Evolutionary conservation across 306 rosid genomes (phyloP).

Genomic region (Oxytropis ochrocephala): DNA sequence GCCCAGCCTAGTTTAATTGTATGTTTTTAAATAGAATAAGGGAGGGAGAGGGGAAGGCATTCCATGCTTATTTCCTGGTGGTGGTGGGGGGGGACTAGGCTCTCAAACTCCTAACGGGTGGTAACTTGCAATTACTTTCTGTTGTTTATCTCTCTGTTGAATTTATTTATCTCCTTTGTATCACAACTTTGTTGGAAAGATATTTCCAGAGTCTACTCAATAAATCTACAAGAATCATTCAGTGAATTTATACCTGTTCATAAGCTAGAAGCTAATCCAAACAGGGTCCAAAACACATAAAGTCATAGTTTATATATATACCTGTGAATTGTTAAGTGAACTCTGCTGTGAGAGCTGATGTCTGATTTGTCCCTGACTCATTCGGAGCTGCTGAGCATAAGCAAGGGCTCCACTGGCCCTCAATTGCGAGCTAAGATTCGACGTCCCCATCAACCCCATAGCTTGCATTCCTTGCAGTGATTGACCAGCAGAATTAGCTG

Average conservation of each 20-base stretch:
- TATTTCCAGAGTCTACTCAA: too few species aligned
- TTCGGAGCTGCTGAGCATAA: slow-evolving; percentile 70
- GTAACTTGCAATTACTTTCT: too few species aligned
- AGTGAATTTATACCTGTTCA: not conserved
- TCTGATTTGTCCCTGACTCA: slow-evolving; percentile 67
- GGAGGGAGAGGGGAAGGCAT: too few species aligned
- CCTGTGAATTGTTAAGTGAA: slow-evolving; percentile 64
- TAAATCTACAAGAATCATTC: too few species aligned
- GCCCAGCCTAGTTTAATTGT: too few species aligned
- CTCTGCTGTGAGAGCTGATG: slow-evolving; percentile 76
- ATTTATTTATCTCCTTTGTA: too few species aligned
- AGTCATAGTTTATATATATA: slow-evolving; percentile 17
- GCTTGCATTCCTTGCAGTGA: slow-evolving; percentile 86
- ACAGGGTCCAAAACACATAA: not conserved
- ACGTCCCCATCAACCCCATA: slow-evolving; percentile 70
- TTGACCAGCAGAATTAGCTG: slow-evolving; percentile 66
- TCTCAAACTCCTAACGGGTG: too few species aligned
- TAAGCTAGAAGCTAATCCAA: not conserved
- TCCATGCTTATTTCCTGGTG: too few species aligned
- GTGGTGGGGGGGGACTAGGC: too few species aligned
- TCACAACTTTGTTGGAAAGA: too few species aligned
- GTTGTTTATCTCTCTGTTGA: too few species aligned
- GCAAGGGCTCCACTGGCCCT: slow-evolving; percentile 61
- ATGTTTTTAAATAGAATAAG: too few species aligned
- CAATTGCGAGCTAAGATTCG: slow-evolving; percentile 59